phyloP scores from a whole-genome alignment of 306 rosid genomes.

The Trifolium dubium region DNA sequence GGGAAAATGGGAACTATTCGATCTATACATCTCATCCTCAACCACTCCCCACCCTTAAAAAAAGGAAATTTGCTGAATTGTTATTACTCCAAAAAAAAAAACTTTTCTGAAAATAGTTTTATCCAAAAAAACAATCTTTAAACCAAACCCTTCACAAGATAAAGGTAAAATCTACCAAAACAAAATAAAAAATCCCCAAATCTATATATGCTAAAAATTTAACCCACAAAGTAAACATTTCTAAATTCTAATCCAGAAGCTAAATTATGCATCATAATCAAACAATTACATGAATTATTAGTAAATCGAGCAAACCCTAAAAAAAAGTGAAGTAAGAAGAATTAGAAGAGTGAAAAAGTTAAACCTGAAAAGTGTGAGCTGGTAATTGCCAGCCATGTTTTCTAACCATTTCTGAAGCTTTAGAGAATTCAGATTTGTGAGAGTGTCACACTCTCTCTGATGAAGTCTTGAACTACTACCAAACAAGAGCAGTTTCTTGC shows the following conservation, averaged over 20 bases:
- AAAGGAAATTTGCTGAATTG: neutral
- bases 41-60: neutral
- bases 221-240: slow-evolving; percentile 13
- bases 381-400: slow-evolving; percentile 99
- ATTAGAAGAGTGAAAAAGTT: neutral
- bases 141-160: neutral
- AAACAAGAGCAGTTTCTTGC: slow-evolving; percentile 29
- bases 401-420: slow-evolving; percentile 69
- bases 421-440: slow-evolving; percentile 30
- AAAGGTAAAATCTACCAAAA: neutral
- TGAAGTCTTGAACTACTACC: slow-evolving; percentile 8
- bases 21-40: neutral
- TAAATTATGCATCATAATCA: slow-evolving; percentile 17
- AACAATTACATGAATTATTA: slow-evolving; percentile 30
- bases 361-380: slow-evolving; percentile 97
- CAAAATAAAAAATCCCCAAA: slow-evolving; percentile 29
- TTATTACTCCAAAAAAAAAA: neutral
- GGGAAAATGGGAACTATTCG: neutral
- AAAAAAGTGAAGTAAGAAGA: slow-evolving; percentile 8
- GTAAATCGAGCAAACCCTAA: slow-evolving; percentile 50
- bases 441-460: neutral
- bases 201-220: neutral
- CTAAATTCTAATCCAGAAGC: neutral
- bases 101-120: neutral
- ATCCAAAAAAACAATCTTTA: neutral